Evolutionary conservation across 306 rosid genomes (phyloP).

Genomic region (Alnus glutinosa): DNA sequence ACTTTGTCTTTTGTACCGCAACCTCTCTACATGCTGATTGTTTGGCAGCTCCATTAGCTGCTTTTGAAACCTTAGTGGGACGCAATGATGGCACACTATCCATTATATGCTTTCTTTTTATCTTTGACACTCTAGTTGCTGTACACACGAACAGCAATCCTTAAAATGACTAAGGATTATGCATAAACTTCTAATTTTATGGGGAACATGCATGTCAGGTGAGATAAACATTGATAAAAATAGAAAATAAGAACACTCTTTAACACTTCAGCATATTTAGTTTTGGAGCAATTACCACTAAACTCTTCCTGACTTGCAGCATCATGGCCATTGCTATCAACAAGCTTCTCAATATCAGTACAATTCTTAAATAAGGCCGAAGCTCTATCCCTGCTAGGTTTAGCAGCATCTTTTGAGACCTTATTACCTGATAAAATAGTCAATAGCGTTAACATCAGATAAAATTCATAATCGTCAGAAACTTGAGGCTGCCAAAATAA

Average conservation of each 20-base stretch:
- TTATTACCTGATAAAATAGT: constrained; percentile 36
- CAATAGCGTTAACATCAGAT: constrained; percentile 14
- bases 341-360: constrained; percentile 38
- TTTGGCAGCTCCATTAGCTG: constrained; percentile 42
- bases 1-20: constrained; percentile 35
- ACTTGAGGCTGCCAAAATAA: constrained; percentile 19
- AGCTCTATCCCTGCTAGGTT: constrained; percentile 36
- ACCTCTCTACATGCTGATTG: constrained; percentile 46
- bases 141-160: constrained; percentile 30
- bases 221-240: constrained; percentile 1
- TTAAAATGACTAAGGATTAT: constrained; percentile 21
- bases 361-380: constrained; percentile 21
- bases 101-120: constrained; percentile 54
- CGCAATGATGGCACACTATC: constrained; percentile 37
- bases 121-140: constrained; percentile 60
- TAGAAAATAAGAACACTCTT: constrained; percentile 8
- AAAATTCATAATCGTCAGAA: constrained; percentile 12
- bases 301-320: constrained; percentile 36
- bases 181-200: constrained; percentile 1
- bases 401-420: constrained; percentile 36
- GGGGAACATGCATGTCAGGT: not conserved
- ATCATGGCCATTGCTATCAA: constrained; percentile 30
- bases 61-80: constrained; percentile 60
- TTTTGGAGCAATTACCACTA: constrained; percentile 32
- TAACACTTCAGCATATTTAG: constrained; percentile 38